phyloP scores from a whole-genome alignment of 2,329 filamentous ascomycete genomes.

The Neonectria ditissima region DNA sequence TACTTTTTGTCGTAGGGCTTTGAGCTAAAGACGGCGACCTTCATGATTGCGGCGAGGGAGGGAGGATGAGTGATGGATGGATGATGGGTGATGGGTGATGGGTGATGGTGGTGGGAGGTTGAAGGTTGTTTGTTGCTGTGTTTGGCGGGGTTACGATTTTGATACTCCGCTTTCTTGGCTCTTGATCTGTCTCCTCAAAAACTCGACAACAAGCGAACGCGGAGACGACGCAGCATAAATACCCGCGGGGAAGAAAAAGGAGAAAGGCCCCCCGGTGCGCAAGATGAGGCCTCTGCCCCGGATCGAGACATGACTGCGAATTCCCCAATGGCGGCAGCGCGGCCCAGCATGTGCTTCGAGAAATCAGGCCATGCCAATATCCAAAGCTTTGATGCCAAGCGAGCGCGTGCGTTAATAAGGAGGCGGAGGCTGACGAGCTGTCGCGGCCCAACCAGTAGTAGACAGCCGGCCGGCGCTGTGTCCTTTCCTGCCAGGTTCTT shows the following conservation, averaged over 20 bases:
- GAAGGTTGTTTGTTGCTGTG: slow-evolving; percentile 3
- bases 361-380: slow-evolving; percentile 44
- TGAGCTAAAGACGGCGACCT: slow-evolving; percentile 72
- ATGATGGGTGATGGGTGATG: background rate
- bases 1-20: slow-evolving; percentile 72
- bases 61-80: background rate
- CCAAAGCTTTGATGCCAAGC: slow-evolving; percentile 41
- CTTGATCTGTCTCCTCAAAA: slow-evolving; percentile 9
- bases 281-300: slow-evolving; percentile 14
- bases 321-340: slow-evolving; percentile 32
- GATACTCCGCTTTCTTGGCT: slow-evolving; percentile 38
- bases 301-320: background rate
- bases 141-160: slow-evolving; percentile 40
- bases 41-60: slow-evolving; percentile 54
- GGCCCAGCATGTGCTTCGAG: slow-evolving; percentile 38
- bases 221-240: slow-evolving; percentile 17
- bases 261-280: background rate
- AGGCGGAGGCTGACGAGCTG: slow-evolving; percentile 28
- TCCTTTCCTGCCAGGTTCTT: background rate
- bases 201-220: background rate
- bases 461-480: background rate
- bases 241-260: slow-evolving; percentile 10
- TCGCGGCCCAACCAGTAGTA: slow-evolving; percentile 21
- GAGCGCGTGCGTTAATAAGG: slow-evolving; percentile 31
- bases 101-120: background rate